Base-by-base conservation (phyloP, 2,329 filamentous ascomycete genomes). In the Penicillium paneum region DNA sequence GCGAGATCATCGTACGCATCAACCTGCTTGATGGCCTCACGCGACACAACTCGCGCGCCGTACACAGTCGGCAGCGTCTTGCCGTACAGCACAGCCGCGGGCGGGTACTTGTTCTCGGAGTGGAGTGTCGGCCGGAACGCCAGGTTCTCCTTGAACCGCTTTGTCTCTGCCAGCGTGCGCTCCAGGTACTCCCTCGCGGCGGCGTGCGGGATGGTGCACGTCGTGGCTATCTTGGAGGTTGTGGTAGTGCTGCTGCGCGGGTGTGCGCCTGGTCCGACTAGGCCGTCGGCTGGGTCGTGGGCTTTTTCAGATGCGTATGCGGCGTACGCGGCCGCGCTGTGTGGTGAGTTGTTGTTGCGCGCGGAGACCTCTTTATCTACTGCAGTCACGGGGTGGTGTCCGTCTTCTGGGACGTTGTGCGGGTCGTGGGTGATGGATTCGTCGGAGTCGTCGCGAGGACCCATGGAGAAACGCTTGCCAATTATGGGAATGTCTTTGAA, bases 1-100 rank as follows among this genome's bases (percentile, higher is more conserved):
- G 90, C 83, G 2, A 97, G 79, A 63, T 95, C 87, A 61, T 96
- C 91, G 69, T 96, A 97, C 0, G 85, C 87, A 71, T 95, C 90
- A 0, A 84, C 78, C 57, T 85, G 84, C 46, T 85, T 82, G 61
- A 97, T 96, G 0, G 82, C 85, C 50, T 93, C 91, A 3, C 82
- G 79, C 2, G 84, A 84, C 13, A 82, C 76, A 0, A 97, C 90
- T 41, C 87, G 85, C 0, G 90, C 90, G 0, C 88, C 91, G 67
- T 86, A 91, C 0, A 96, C 89, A 0, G 92, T 97, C 0, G 92
- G 92, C 0, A 88, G 89, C 24, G 85, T 85, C 71, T 96, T 96
- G 52, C 90, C 89, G 73, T 96, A 97, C 8, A 97, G 83, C 43
- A 96, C 82, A 0, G 89, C 86, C 12, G 90, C 78, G 0, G 93